Conservation (phyloP, 805 yeast genomes). For the Debaryomyces maramus region DNA sequence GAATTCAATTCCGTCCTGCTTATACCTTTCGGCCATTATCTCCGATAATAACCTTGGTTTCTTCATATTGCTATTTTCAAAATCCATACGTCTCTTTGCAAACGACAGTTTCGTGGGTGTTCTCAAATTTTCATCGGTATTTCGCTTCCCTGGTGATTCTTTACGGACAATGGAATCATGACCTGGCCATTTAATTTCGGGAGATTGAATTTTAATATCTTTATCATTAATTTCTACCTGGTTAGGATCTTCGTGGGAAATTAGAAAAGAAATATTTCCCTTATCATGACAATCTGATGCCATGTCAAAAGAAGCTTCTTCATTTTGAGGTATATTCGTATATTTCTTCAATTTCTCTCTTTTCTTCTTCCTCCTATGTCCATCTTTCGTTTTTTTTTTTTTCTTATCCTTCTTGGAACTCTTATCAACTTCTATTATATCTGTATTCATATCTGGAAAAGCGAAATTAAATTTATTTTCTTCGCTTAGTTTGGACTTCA, state of each 20-base stretch:
- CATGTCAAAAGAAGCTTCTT: no score
- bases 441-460: neutral
- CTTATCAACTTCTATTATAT: neutral
- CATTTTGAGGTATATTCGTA: no score
- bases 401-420: neutral
- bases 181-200: neutral
- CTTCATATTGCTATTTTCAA: neutral
- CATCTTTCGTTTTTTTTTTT: neutral
- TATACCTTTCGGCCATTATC: conserved; percentile 2
- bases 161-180: neutral
- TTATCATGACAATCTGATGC: no score
- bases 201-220: no score
- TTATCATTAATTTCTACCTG: no score
- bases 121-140: neutral
- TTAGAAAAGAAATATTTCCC: no score
- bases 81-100: no score
- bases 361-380: neutral
- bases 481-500: neutral
- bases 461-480: no score
- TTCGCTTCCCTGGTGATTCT: neutral
- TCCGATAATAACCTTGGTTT: conserved; percentile 3
- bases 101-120: neutral
- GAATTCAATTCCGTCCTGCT: neutral
- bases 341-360: no score
- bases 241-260: no score